Evolutionary conservation across 805 yeast genomes (phyloP), one percentile per base, ranked within the genome.

Genomic region (Yarrowia alimentaria): DNA sequence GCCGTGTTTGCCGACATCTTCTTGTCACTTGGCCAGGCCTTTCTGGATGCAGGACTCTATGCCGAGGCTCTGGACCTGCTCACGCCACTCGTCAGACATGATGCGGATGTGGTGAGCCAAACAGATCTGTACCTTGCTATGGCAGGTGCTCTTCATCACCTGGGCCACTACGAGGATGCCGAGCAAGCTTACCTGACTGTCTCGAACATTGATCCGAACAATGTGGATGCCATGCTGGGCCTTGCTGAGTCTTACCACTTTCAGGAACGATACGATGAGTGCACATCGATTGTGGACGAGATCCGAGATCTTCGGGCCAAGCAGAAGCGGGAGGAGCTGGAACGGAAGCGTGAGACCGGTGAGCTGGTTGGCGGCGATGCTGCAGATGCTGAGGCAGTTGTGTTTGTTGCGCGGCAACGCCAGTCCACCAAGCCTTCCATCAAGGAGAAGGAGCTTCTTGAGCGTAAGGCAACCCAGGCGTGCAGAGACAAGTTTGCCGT

Each of bases 221-320:
- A 87, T 58, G 67, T 85, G 24, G 95, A 89, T 55, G 77, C 82
- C 9, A 80, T 84, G 58, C 73, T 90, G 21, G 82, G 85, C 0
- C 69, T 93, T 19, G 95, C 93, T 0, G 98, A 93, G 66, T 79
- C 88, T 1, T 77, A 81, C 54, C 86, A 82, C 21, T 61, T 65
- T 1, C 61, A 62, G 2, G 64, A 62, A 21, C 58, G 65, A 6
- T 55, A 55, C 5, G 60, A 55, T 3, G 64, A 60, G 12, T 70
- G 70, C 6, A 60, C 61, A 22, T 60, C 56, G 18, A 54, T 67
- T 11, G 56, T 68, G 5, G 54, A 57, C 13, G 56, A 57, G n/a
- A 68, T 63, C 8, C 52, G 52, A 14, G 56, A 53, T 16, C 30
- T 62, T 6, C 47, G 65, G n/a, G 54, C 48, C 8, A 30, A 59